These are phyloP conservation scores for Xylariaceae sp. DNA, from an alignment of 2,329 filamentous ascomycete species.

Conservation along the genomic window DNA sequence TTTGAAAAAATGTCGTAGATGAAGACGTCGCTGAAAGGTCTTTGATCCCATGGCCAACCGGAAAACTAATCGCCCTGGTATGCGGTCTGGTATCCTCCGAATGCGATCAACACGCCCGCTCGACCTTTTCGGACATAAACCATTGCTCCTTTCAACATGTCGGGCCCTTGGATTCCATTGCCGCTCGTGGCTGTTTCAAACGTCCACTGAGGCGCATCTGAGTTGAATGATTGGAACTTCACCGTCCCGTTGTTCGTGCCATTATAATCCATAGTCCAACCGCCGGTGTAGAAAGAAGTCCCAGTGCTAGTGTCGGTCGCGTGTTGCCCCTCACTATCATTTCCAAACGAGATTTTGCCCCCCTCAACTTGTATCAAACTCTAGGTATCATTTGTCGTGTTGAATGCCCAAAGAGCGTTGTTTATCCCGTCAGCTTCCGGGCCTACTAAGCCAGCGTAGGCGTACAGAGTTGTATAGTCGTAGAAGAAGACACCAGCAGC, in stretches of 20 bases:
- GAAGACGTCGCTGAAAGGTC: conserved; percentile 17
- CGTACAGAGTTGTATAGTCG: conserved; percentile 16
- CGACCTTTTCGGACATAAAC: conserved; percentile 17
- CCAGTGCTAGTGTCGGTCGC: conserved; percentile 17
- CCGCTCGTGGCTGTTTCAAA: conserved; percentile 7
- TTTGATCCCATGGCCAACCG: conserved; percentile 9
- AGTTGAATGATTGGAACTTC: conserved; percentile 14
- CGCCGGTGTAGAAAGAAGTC: conserved; percentile 16
- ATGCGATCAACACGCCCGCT: conserved; percentile 16
- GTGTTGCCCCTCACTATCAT: conserved; percentile 8
- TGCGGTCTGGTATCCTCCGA: conserved; percentile 19
- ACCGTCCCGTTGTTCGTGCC: conserved; percentile 14
- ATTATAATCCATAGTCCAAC: conserved; percentile 11
- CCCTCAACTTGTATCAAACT: conserved; percentile 7
- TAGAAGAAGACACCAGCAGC: conserved; percentile 16
- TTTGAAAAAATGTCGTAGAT: conserved; percentile 16
- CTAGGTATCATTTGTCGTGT: conserved; percentile 12
- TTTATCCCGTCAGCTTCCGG: conserved; percentile 6
- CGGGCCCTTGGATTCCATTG: conserved; percentile 8
- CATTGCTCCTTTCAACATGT: conserved; percentile 19
- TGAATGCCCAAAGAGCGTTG: conserved; percentile 17
- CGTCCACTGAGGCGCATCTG: conserved; percentile 8
- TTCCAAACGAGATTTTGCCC: conserved; percentile 7
- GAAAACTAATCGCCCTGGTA: conserved; percentile 4
- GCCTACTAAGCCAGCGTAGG: conserved; percentile 12